Evolutionary conservation across 495 filamentous ascomycete genomes (phyloP).

Genomic region (Annulohypoxylon stygium): DNA sequence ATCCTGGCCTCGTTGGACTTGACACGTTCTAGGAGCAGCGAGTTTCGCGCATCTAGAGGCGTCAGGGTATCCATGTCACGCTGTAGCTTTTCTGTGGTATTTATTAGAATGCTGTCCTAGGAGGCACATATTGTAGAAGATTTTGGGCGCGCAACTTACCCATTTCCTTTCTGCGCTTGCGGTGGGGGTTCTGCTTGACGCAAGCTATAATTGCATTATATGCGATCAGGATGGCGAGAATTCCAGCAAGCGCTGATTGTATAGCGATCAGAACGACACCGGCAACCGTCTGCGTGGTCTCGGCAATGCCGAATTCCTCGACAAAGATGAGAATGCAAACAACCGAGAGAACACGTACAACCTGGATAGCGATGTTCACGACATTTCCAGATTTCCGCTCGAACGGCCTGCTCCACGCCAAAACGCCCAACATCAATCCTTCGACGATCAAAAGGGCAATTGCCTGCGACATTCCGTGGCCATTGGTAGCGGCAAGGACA

Average conservation of each 20-base stretch:
- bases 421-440: conserved; percentile 72
- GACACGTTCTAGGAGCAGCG: conserved; percentile 72
- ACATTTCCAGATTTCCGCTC: conserved; percentile 86
- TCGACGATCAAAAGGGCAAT: conserved; percentile 85
- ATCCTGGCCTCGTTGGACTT: conserved; percentile 45
- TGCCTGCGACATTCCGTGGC: conserved; percentile 85
- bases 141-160: conserved; percentile 65
- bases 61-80: conserved; percentile 89
- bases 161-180: conserved; percentile 84
- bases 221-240: conserved; percentile 89
- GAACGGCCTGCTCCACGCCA: conserved; percentile 89
- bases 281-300: conserved; percentile 93
- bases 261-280: conserved; percentile 91
- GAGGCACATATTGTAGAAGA: conserved; percentile 1
- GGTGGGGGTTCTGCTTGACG: conserved; percentile 90
- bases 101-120: conserved; percentile 42
- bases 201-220: conserved; percentile 88
- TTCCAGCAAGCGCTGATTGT: conserved; percentile 84
- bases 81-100: conserved; percentile 77
- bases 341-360: conserved; percentile 93
- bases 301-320: conserved; percentile 87
- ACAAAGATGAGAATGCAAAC: conserved; percentile 93
- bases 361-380: conserved; percentile 93
- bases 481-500: conserved; percentile 87
- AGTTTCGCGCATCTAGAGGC: conserved; percentile 89